Conservation (phyloP, 768 basidiomycete genomes). For the Termitomyces eurrhizus region DNA sequence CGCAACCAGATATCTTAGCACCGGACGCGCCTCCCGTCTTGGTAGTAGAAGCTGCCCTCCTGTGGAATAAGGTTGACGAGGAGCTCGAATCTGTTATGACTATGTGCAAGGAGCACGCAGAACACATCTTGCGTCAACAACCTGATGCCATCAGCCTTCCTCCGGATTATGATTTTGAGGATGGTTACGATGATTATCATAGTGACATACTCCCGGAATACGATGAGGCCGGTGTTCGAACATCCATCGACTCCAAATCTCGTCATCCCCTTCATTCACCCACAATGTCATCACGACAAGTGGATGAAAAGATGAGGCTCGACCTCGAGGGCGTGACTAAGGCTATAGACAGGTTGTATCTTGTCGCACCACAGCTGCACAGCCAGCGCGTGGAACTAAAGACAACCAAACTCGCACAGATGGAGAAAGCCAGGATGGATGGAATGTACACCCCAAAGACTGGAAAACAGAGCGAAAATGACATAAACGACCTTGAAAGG, state of each 20-base stretch:
- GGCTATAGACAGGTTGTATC: constrained; percentile 88
- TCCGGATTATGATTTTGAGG: constrained; percentile 46
- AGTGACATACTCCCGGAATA: constrained; percentile 53
- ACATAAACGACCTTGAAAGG: constrained; percentile 60
- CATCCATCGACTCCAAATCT: constrained; percentile 33
- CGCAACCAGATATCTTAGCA: constrained; percentile 31
- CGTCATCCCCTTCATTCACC: constrained; percentile 23
- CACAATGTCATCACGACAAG: constrained; percentile 20
- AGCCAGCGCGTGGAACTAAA: constrained; percentile 93
- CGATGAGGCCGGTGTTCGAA: constrained; percentile 38
- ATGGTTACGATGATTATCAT: constrained; percentile 34
- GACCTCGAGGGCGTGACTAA: constrained; percentile 83
- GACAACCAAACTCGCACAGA: constrained; percentile 61
- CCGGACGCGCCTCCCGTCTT: constrained; percentile 41
- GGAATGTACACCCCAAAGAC: constrained; percentile 24
- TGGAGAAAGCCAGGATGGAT: constrained; percentile 63
- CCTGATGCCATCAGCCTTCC: constrained; percentile 33
- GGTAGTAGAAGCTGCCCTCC: constrained; percentile 54
- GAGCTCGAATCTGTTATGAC: constrained; percentile 66
- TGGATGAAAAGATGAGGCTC: constrained; percentile 76
- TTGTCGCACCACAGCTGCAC: constrained; percentile 81
- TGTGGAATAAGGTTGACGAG: constrained; percentile 75
- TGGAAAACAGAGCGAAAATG: constrained; percentile 44
- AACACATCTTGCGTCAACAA: constrained; percentile 26
- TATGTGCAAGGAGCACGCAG: constrained; percentile 61